phyloP scores from a whole-genome alignment of 2,329 filamentous ascomycete genomes.

The Orbilia blumenaviensis region DNA sequence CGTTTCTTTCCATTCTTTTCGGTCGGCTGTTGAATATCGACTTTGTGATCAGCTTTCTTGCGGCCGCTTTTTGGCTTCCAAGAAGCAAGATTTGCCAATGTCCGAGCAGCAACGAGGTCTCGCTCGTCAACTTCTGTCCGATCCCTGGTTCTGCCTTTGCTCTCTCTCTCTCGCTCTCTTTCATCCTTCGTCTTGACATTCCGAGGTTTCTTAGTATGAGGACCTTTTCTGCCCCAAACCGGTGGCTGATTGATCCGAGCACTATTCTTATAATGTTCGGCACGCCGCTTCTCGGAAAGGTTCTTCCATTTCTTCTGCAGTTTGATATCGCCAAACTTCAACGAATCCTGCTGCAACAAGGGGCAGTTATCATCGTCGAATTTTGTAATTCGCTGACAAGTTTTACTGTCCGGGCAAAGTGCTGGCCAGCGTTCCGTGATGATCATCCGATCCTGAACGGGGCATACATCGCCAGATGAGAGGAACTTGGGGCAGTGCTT shows the following conservation, averaged over 20 bases:
- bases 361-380: constrained; percentile 15
- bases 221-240: constrained; percentile 48
- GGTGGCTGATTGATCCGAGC: constrained; percentile 39
- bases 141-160: not conserved
- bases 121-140: constrained; percentile 2
- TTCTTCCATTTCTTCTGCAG: not conserved
- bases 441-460: not conserved
- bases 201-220: constrained; percentile 41
- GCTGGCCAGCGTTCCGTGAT: constrained; percentile 18
- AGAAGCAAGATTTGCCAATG: not conserved
- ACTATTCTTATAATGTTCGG: constrained; percentile 27
- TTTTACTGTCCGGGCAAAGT: constrained; percentile 4
- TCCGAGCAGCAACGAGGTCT: not conserved
- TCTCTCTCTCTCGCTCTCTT: constrained; percentile 1
- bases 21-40: not conserved
- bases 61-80: not conserved
- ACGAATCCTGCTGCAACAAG: not conserved
- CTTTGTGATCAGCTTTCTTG: not conserved
- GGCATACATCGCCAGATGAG: not conserved
- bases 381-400: not conserved
- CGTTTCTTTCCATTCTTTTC: constrained; percentile 9
- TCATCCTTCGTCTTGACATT: constrained; percentile 43
- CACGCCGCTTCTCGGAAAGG: constrained; percentile 21
- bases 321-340: not conserved
- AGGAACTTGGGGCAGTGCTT: not conserved